These are phyloP conservation scores for Eimeria praecox DNA, from an alignment of 169 alveolate species.

Conservation along the genomic window DNA sequence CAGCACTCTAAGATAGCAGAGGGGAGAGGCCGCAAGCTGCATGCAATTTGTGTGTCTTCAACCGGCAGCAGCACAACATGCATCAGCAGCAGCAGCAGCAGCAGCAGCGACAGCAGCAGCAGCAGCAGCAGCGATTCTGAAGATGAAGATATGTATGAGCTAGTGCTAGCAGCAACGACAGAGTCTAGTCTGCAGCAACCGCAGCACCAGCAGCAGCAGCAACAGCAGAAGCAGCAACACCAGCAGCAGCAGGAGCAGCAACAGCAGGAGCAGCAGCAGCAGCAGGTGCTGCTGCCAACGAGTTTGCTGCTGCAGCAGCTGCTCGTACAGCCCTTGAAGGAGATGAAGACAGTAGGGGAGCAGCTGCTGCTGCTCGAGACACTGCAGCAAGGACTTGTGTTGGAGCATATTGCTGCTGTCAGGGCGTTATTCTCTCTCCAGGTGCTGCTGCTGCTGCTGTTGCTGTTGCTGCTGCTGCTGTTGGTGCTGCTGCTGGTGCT, in stretches of 20 bases:
- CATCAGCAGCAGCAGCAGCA: slow-evolving; percentile 10
- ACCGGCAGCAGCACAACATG: slow-evolving; percentile 10
- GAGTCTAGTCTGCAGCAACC: background rate
- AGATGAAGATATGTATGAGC: background rate
- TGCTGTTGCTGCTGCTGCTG: slow-evolving; percentile 7
- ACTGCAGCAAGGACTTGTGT: background rate
- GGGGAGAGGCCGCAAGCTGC: background rate
- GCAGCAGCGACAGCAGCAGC: slow-evolving; percentile 38
- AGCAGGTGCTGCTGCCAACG: slow-evolving; percentile 18
- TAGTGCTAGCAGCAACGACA: background rate
- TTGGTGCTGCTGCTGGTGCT: background rate
- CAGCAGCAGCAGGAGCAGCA: background rate
- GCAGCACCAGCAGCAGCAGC: background rate
- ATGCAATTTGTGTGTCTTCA: background rate
- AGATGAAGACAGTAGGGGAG: background rate
- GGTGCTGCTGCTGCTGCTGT: slow-evolving; percentile 61
- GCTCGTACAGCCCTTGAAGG: background rate
- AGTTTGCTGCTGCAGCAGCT: slow-evolving; percentile 33
- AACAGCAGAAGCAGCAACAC: background rate
- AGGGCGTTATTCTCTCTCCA: slow-evolving; percentile 8
- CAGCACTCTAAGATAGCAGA: background rate
- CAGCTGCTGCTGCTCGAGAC: slow-evolving; percentile 45
- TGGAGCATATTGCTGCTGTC: background rate
- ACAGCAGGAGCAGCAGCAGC: background rate
- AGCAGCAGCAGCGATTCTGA: slow-evolving; percentile 24